Evolutionary conservation across 2,329 filamentous ascomycete species (phyloP).

Genomic region (Hypomyces rosellus): DNA sequence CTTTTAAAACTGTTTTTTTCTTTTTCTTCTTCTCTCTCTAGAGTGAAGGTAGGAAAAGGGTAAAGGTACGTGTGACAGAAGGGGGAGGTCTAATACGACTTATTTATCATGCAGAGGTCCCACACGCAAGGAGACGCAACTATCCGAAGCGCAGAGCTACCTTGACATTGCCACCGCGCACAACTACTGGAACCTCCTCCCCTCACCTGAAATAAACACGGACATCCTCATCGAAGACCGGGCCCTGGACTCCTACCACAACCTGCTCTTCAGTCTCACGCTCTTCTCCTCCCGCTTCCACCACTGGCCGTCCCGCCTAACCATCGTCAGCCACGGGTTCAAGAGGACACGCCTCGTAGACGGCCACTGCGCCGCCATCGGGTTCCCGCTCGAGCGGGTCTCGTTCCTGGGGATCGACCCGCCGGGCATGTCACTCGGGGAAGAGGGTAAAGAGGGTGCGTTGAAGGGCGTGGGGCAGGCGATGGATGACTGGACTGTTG

Average conservation of each 20-base stretch:
- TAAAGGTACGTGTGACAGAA: too few species aligned
- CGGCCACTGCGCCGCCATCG: conserved; percentile 58
- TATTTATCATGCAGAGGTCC: conserved; percentile 44
- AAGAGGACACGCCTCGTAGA: conserved; percentile 58
- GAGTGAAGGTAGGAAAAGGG: too few species aligned
- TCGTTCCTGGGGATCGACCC: conserved; percentile 61
- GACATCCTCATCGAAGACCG: conserved; percentile 56
- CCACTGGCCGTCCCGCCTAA: conserved; percentile 52
- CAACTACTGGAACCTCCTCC: conserved; percentile 37
- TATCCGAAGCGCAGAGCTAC: conserved; percentile 61
- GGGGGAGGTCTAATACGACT: neutral
- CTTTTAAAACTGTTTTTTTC: too few species aligned
- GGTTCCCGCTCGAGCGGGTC: conserved; percentile 41
- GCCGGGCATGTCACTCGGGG: conserved; percentile 32
- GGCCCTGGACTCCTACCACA: conserved; percentile 81
- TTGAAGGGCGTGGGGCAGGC: conserved; percentile 38
- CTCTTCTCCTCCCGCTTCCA: conserved; percentile 36
- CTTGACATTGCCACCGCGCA: conserved; percentile 44
- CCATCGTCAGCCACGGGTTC: conserved; percentile 64
- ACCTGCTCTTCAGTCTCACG: conserved; percentile 68
- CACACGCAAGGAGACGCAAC: conserved; percentile 50
- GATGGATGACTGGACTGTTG: conserved; percentile 42
- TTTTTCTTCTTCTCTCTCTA: too few species aligned
- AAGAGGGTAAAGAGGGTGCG: conserved; percentile 30
- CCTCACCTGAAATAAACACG: conserved; percentile 3